Conservation (phyloP, 371 early-diverging fungal species). For the Mycotypha africana region DNA sequence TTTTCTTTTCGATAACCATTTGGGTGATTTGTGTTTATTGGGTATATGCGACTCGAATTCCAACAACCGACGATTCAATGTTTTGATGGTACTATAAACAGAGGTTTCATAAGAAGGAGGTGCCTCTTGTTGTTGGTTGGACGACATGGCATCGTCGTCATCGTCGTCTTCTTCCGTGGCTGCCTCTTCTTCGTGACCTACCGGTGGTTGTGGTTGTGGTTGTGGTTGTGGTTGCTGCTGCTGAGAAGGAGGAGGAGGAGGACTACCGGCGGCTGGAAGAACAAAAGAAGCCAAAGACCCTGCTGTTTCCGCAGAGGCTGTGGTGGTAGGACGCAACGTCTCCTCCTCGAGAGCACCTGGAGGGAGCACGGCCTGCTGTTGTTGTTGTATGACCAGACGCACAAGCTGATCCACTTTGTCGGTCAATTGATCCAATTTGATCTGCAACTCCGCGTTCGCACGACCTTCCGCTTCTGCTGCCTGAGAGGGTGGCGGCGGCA, state of each 20-base stretch:
- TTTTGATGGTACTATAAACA: slow-evolving; percentile 31
- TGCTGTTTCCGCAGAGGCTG: background rate
- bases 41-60: slow-evolving; percentile 38
- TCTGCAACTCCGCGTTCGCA: slow-evolving; percentile 15
- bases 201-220: too few species aligned
- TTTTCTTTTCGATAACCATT: slow-evolving; percentile 32
- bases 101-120: slow-evolving; percentile 49
- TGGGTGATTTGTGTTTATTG: slow-evolving; percentile 42
- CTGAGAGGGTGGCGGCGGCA: too few species aligned
- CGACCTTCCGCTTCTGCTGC: background rate
- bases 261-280: too few species aligned
- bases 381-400: background rate
- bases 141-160: background rate
- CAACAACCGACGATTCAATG: slow-evolving; percentile 25
- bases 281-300: background rate
- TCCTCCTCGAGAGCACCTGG: background rate
- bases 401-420: slow-evolving; percentile 16
- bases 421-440: slow-evolving; percentile 25
- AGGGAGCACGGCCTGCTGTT: background rate
- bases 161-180: slow-evolving; percentile 2
- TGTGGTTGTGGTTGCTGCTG: too few species aligned
- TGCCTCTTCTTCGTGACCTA: too few species aligned
- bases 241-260: slow-evolving; percentile 30
- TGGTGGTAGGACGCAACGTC: background rate
- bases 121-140: slow-evolving; percentile 10